Conservation (phyloP, 306 rosid genomes). For the Trichosanthes cucumerina region DNA sequence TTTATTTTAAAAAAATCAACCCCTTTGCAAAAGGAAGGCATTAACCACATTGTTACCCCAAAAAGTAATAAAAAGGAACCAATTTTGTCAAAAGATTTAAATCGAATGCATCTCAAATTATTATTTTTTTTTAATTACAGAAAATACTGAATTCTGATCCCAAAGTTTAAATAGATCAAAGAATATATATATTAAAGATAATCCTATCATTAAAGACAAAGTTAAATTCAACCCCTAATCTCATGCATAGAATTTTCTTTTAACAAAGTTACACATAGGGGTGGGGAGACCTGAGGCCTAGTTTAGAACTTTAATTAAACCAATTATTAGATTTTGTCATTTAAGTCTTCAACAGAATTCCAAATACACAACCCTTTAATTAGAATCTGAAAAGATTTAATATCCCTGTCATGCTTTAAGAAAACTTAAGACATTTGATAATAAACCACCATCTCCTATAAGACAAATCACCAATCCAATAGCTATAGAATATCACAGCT, state of each 20-base stretch:
- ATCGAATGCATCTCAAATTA: neutral
- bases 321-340: neutral
- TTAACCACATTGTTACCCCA: neutral
- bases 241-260: neutral
- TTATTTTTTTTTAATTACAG: neutral
- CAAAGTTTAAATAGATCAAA: neutral
- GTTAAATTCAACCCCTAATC: neutral
- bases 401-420: neutral
- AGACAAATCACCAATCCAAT: neutral
- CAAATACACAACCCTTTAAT: neutral
- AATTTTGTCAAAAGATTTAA: constrained; percentile 5
- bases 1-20: constrained; percentile 12
- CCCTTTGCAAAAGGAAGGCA: constrained; percentile 25
- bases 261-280: neutral
- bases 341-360: neutral
- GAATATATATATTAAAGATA: neutral
- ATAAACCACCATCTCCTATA: neutral
- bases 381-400: neutral
- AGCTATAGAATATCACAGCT: neutral
- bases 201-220: neutral
- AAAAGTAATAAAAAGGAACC: neutral
- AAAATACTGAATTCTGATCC: neutral
- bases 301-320: neutral
- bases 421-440: neutral
- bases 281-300: neutral